Evolutionary conservation across 2,329 filamentous ascomycete species (phyloP), one percentile per base, ranked within the genome.

Genomic region (Coniochaeta pulveracea): DNA sequence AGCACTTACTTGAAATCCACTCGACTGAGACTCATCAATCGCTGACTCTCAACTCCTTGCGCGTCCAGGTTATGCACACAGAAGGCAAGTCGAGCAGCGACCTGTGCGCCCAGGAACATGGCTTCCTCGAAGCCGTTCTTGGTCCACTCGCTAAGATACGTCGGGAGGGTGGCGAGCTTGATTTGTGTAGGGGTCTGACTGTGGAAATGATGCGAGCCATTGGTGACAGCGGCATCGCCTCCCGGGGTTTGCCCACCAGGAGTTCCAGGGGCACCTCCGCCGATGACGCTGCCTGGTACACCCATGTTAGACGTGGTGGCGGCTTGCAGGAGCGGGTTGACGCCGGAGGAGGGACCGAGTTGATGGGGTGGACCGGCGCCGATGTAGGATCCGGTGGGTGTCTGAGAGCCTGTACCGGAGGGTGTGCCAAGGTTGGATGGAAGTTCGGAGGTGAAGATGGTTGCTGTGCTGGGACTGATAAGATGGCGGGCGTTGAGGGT

Each of bases 361-460:
- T 76, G 70, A 52, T 68, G 66, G 35, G 68, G 64, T 33, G 56
- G 66, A 5, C 19, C 16, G 16, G 19, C 35, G 40, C 50, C 77
- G 50, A 54, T 64, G 52, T 63, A 71, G 42, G 61, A 71, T 45
- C 63, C 69, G 3, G 84, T 85, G 1, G 91, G 93, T 2, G 89
- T 96, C 56, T 93, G 91, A 11, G 86, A 76, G 21, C 89, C 89
- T 1, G 89, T 96, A 14, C 85, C 88, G 9, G 81, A 72, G 2
- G 91, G 91, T 0, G 91, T 96, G 19, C 84, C 86, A 51, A 95
- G 74, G 58, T 91, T 89, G 7, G 86, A 95, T 6, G 91, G 91
- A 23, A 96, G 76, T 57, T 98, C 91, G 15, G 86, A 94, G 22
- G 88, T 94, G 66, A 96, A 96, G 49, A 96, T 96, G 26, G 88